Conservation (phyloP, 306 rosid species). For the Ormosia emarginata region DNA sequence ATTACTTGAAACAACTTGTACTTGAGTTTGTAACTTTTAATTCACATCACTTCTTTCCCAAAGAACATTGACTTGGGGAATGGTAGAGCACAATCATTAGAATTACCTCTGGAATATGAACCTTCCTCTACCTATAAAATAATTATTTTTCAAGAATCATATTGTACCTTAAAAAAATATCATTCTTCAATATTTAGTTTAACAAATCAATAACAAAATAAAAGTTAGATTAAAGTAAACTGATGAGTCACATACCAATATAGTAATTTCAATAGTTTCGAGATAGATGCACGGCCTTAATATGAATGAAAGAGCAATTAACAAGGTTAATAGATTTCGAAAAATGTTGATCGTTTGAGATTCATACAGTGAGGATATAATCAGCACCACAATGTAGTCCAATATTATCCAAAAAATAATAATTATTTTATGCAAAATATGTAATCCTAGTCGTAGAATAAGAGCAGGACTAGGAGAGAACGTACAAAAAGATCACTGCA, state of each 20-base stretch:
- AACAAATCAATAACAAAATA: not conserved
- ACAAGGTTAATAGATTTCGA: not conserved
- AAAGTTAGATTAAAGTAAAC: not conserved
- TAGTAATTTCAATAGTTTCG: not conserved
- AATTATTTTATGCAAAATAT: not conserved
- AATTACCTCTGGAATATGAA: not conserved
- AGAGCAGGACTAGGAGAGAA: not conserved
- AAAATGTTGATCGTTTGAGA: not conserved
- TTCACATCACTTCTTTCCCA: too few relatives aligned
- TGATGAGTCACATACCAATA: not conserved
- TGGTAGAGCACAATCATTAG: not conserved
- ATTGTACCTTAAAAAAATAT: not conserved
- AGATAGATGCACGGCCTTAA: not conserved
- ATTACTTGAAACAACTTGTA: too few relatives aligned
- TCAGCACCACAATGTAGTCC: not conserved
- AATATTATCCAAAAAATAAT: not conserved
- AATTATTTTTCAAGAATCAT: not conserved
- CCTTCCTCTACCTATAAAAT: not conserved
- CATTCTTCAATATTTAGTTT: not conserved
- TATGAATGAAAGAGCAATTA: not conserved
- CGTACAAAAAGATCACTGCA: slow-evolving; percentile 13
- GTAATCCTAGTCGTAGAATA: not conserved
- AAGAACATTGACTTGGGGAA: not conserved
- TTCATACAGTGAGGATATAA: not conserved
- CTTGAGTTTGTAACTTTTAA: too few relatives aligned